phyloP scores from a whole-genome alignment of 2,329 filamentous ascomycete species.

The Celoporthe dispersa region DNA sequence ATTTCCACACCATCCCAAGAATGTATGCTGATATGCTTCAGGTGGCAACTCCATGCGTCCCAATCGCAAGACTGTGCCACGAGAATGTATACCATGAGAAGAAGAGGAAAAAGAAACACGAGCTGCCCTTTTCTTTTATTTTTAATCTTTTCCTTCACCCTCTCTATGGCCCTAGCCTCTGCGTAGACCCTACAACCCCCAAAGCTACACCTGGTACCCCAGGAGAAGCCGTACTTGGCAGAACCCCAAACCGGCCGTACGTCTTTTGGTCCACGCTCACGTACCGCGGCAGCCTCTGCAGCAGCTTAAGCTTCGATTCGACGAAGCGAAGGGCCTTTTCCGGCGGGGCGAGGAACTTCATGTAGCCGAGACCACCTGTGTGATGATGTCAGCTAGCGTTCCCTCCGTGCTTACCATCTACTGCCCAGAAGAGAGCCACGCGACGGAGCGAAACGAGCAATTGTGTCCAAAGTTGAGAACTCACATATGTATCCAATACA shows the following conservation, averaged over 20 bases:
- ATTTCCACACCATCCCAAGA: not conserved
- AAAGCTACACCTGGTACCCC: slow-evolving; percentile 62
- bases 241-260: slow-evolving; percentile 87
- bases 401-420: not conserved
- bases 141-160: no score
- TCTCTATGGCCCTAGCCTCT: slow-evolving; percentile 68
- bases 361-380: slow-evolving; percentile 80
- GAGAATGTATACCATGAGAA: not conserved
- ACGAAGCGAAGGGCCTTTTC: slow-evolving; percentile 88
- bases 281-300: slow-evolving; percentile 85
- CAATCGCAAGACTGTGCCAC: not conserved
- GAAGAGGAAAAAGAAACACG: not conserved
- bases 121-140: not conserved
- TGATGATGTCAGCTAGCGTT: slow-evolving; percentile 31
- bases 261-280: slow-evolving; percentile 96
- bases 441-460: not conserved
- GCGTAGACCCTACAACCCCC: slow-evolving; percentile 66
- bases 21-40: slow-evolving; percentile 10
- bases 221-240: slow-evolving; percentile 55
- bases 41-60: not conserved
- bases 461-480: slow-evolving; percentile 38
- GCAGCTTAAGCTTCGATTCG: slow-evolving; percentile 83
- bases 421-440: not conserved
- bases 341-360: slow-evolving; percentile 87
- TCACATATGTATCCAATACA: slow-evolving; percentile 78